A percentile compares a stretch with the other conserved stretches of the same genome.
Evolutionary conservation across 2,329 filamentous ascomycete genomes (phyloP).

Genomic region (Dryadomyces quercus-mongolicae): DNA sequence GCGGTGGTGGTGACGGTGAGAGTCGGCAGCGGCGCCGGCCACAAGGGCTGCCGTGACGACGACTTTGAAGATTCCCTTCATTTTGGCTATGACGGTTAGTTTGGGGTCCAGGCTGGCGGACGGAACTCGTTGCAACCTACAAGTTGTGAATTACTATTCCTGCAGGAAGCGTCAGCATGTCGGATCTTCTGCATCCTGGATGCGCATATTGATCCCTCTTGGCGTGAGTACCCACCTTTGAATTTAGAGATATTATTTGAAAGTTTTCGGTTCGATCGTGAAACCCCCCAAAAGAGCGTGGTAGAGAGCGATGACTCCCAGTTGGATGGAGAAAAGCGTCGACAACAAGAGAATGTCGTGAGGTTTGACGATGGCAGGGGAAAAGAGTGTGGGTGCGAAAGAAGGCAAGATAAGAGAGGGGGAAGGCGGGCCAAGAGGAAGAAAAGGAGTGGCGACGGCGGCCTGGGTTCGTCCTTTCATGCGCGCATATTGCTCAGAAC

Average conservation of each 20-base stretch:
- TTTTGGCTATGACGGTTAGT: conserved; percentile 16
- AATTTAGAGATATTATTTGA: neutral
- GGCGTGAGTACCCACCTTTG: neutral
- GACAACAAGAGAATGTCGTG: conserved; percentile 11
- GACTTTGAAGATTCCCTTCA: conserved; percentile 38
- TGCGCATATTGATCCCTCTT: neutral
- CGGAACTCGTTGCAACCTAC: neutral
- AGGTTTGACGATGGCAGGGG: neutral
- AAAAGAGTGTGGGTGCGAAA: conserved; percentile 2
- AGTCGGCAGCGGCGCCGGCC: conserved; percentile 36
- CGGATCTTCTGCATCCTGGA: neutral
- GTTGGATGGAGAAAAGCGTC: conserved; percentile 31
- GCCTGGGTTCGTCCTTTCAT: neutral
- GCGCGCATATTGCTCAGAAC: neutral
- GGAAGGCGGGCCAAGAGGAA: neutral
- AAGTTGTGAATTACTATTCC: neutral
- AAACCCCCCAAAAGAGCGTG: conserved; percentile 39
- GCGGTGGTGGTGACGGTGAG: conserved; percentile 44
- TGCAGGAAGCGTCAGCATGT: neutral
- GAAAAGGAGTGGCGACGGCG: conserved; percentile 1
- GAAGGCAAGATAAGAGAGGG: conserved; percentile 13
- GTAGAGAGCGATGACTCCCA: conserved; percentile 40
- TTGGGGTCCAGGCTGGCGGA: no score
- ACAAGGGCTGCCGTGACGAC: conserved; percentile 41
- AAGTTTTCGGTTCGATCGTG: conserved; percentile 6